Evolutionary conservation across 352 stramenopile genomes (phyloP), one percentile per base, ranked within the genome.

Genomic region (Pythium sukuiense): DNA sequence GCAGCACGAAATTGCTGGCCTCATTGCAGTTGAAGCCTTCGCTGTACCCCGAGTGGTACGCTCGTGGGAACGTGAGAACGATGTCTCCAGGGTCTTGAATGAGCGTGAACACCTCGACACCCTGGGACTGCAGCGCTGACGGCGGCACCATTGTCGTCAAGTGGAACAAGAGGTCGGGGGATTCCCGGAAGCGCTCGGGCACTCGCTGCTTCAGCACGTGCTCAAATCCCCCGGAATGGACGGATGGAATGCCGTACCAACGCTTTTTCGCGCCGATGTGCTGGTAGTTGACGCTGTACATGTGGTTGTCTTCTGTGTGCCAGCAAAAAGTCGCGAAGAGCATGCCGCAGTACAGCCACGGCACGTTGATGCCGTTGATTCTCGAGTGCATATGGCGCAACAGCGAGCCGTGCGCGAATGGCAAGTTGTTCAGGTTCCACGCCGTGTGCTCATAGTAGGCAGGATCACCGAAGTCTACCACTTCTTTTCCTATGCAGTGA

Each of bases 271-370:
- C 93, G 5, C 97, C 97, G 16, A 88, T 76, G 75, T 99, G 97
- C 65, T 98, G 92, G 77, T 99, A 99, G 74, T 99, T 99, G 67
- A 99, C 98, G 54, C 88, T 98, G 72, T 98, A 99, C 74, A 99
- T 95, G 83, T 98, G 98, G 76, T 99, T 99, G 76, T 99, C 97
- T 77, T 99, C 97, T 30, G 95, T 98, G 74, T 99, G 97, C 96
- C 97, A 99, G 72, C 92, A 99, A 72, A 99, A 99, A 1, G 97
- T 98, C 2, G 93, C 94, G 67, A 99, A 99, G 3, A 99, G 72
- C 81, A 98, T 98, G 18, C 97, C 97, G 70, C 98, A 97, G 79
- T 99, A 99, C 45, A 99, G 77, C 97, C 97, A 99, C 7, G 97
- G 97, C 20, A 99, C 92, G 67, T 99, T 99, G 49, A 99, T 97